A percentile compares a stretch with the other conserved stretches of the same genome.
Evolutionary conservation across 1,284 basidiomycete species (phyloP).

Genomic region (Rhodotorula sp.): DNA sequence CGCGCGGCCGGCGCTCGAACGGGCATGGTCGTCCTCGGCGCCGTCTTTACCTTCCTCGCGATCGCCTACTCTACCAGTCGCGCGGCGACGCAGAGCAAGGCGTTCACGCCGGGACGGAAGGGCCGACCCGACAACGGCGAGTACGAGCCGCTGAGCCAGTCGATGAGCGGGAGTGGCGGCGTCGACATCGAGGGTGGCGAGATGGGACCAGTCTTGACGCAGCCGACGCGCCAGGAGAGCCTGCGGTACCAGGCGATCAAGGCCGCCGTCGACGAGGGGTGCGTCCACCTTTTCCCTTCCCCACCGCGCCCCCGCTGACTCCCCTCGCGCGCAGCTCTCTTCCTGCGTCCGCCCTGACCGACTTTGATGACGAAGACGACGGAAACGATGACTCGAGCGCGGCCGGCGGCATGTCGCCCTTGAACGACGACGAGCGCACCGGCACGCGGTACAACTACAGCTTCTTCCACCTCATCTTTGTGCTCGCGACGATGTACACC

Average conservation of each 20-base stretch:
- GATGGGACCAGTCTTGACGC: slow-evolving; percentile 1
- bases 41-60: slow-evolving; percentile 93
- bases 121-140: slow-evolving; percentile 4
- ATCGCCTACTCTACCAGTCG: slow-evolving; percentile 96
- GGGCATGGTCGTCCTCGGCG: slow-evolving; percentile 86
- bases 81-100: slow-evolving; percentile 91
- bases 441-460: slow-evolving; percentile 99
- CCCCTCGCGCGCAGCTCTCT: slow-evolving; percentile 49
- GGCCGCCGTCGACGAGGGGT: slow-evolving; percentile 94
- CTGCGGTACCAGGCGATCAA: slow-evolving; percentile 91
- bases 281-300: slow-evolving; percentile 40
- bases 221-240: slow-evolving; percentile 67
- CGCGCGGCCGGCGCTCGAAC: slow-evolving; percentile 69
- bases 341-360: slow-evolving; percentile 78
- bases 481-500: slow-evolving; percentile 95
- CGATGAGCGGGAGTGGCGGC: not conserved
- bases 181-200: not conserved
- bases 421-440: slow-evolving; percentile 81
- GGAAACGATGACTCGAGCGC: slow-evolving; percentile 70
- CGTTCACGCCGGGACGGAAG: slow-evolving; percentile 70
- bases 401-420: slow-evolving; percentile 61
- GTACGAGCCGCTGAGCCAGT: slow-evolving; percentile 18
- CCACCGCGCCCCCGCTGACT: not conserved
- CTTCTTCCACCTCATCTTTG: slow-evolving; percentile 98
- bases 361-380: slow-evolving; percentile 63